Base-by-base conservation (phyloP, 495 filamentous ascomycete genomes). In the Trichoderma erinaceum region DNA sequence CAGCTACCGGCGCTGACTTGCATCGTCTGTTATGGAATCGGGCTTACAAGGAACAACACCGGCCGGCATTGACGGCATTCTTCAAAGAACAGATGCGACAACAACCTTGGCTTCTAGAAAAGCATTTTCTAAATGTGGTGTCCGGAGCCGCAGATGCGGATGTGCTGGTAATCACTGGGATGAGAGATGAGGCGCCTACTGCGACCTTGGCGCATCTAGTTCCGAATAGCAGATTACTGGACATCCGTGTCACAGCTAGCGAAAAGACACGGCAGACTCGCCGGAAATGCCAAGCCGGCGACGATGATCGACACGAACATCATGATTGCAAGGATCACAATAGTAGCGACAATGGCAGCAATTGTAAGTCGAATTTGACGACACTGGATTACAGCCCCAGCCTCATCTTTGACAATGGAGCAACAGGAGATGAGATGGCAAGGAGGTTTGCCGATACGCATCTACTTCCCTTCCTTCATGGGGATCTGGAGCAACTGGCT, bases 141-240 rank as follows among this genome's bases (percentile, higher is more conserved):
- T 38, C 75, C 68, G 65, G 67, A 46, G 79, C 79, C 29, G 72
- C 41, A 69, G 81, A 83, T 77, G 76, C 79, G 23, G 81, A 88
- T 69, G 85, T 87, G 66, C 78, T 88, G 64, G 67, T 90, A 41
- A 85, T 90, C 72, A 88, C 86, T 0, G 87, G 87, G 6, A 86
- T 90, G 84, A 87, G 85, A 80, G 87, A 89, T 68, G 78, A 85
- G 71, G 82, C 84, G 6, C 86, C 86, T 4, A 81, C 89, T 43
- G 78, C 83, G 69, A 65, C 69, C 64, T 81, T 85, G 1, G 84
- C 84, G 41, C 82, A 83, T 80, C 74, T 87, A 68, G 83, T 88
- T 52, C 84, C 86, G 68, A 74, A 80, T 21, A 86, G 77, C 69
- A 83, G 77, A 68, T 67, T 89, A 35, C 50, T 89, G 68, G 85